A percentile compares a stretch with the other conserved stretches of the same genome.
Evolutionary conservation across 495 filamentous ascomycete genomes (phyloP).

Genomic region (Annulohypoxylon moriforme): DNA sequence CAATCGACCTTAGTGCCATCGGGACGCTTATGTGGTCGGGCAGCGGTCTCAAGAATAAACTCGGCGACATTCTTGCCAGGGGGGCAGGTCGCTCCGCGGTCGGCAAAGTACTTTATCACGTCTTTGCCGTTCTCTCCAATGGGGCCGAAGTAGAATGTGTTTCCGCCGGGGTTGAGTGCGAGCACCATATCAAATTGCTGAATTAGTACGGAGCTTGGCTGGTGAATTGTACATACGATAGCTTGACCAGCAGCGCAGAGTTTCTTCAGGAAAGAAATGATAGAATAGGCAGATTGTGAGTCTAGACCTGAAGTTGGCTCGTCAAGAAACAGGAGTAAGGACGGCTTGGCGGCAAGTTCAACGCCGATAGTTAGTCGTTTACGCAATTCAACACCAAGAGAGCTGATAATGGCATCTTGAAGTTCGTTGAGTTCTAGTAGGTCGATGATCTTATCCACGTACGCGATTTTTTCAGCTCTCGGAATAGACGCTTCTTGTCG

Average conservation of each 20-base stretch:
- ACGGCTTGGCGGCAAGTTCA: constrained; percentile 88
- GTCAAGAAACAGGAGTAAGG: constrained; percentile 82
- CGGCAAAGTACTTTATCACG: constrained; percentile 61
- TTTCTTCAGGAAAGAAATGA: constrained; percentile 87
- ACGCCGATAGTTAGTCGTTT: constrained; percentile 89
- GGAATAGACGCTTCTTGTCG: constrained; percentile 76
- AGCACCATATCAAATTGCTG: constrained; percentile 77
- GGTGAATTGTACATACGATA: constrained; percentile 86
- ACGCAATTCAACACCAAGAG: constrained; percentile 72
- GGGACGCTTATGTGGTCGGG: constrained; percentile 71
- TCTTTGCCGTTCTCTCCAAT: constrained; percentile 62
- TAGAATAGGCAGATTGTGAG: constrained; percentile 83
- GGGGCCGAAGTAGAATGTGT: constrained; percentile 77
- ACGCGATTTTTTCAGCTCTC: constrained; percentile 78
- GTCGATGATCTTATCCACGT: constrained; percentile 89
- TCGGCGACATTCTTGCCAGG: constrained; percentile 83
- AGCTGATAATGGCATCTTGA: constrained; percentile 83
- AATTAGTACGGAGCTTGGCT: constrained; percentile 69
- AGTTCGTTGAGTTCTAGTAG: constrained; percentile 84
- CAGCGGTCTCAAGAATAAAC: constrained; percentile 84
- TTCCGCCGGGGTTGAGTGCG: constrained; percentile 74
- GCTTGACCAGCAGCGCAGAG: constrained; percentile 79
- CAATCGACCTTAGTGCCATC: constrained; percentile 84
- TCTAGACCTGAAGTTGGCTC: constrained; percentile 88
- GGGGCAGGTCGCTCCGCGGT: constrained; percentile 73